Evolutionary conservation across 1,284 basidiomycete genomes (phyloP).

Genomic region (Farysia itapuensis): DNA sequence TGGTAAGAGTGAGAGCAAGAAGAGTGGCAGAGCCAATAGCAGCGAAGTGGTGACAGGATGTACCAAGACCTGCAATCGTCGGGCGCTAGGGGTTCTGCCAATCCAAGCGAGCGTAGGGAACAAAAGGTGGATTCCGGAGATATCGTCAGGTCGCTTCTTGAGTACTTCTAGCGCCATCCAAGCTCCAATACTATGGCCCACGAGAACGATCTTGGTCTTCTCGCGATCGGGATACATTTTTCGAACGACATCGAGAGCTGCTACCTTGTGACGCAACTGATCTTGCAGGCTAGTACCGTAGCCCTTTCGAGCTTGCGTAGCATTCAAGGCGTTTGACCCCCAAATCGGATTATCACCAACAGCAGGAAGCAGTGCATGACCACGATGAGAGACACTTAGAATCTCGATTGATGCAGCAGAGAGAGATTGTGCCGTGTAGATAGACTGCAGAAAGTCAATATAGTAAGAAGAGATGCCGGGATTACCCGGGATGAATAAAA

Average conservation of each 20-base stretch:
- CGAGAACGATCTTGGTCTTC: constrained; percentile 30
- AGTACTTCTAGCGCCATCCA: constrained; percentile 39
- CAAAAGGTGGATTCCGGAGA: constrained; percentile 39
- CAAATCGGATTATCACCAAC: constrained; percentile 10
- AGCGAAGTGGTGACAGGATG: constrained; percentile 5
- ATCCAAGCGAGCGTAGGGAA: constrained; percentile 48
- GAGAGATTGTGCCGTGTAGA: constrained; percentile 6
- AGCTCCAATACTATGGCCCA: constrained; percentile 44
- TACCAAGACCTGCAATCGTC: constrained; percentile 11
- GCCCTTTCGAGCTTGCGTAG: constrained; percentile 9
- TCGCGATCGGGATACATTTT: constrained; percentile 9
- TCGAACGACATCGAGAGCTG: constrained; percentile 21
- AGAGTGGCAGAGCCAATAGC: constrained; percentile 23
- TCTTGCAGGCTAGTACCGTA: constrained; percentile 28
- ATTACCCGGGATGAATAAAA: constrained; percentile 51
- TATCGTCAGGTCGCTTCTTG: constrained; percentile 10
- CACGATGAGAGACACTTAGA: constrained; percentile 37
- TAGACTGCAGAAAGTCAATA: constrained; percentile 32
- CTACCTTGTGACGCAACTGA: constrained; percentile 45
- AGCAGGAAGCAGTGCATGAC: constrained; percentile 33
- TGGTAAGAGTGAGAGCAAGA: constrained; percentile 37
- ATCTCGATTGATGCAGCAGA: constrained; percentile 25
- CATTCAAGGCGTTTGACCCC: constrained; percentile 10
- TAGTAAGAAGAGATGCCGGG: constrained; percentile 46
- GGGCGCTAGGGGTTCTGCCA: constrained; percentile 38